Percentiles rank a stretch among this genome's conserved stretches.
Conservation (phyloP, 1,139 yeast species). For the Debaryomyces sp. region DNA sequence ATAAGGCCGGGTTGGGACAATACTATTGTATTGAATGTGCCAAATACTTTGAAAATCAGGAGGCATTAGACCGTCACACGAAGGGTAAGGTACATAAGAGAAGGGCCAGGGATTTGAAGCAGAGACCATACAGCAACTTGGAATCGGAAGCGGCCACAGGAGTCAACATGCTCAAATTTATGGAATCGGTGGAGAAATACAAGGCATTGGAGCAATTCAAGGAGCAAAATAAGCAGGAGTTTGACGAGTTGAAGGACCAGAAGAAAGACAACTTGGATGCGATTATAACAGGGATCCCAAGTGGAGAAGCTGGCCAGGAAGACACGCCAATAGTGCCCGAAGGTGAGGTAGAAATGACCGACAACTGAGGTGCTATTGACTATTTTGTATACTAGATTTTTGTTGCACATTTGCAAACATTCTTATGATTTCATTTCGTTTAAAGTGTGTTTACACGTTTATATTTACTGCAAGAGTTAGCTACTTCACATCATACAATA, state of each 20-base stretch:
- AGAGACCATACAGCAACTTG: conserved; percentile 80
- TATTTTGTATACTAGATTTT: conserved; percentile 5
- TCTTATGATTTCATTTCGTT: conserved; percentile 6
- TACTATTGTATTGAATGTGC: conserved; percentile 94
- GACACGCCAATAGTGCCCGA: conserved; percentile 11
- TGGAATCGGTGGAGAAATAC: conserved; percentile 61
- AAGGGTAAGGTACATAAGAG: conserved; percentile 83
- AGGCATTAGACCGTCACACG: conserved; percentile 71
- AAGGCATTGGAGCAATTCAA: conserved; percentile 44
- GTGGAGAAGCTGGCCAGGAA: conserved; percentile 19
- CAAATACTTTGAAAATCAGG: conserved; percentile 81
- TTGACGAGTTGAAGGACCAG: conserved; percentile 37
- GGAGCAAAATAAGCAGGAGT: conserved; percentile 40
- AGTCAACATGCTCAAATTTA: conserved; percentile 64
- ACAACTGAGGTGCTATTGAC: conserved; percentile 7
- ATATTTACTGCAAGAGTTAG: conserved; percentile 4
- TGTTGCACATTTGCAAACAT: neutral
- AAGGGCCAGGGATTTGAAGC: conserved; percentile 72
- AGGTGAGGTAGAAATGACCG: conserved; percentile 24
- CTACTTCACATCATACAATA: neutral
- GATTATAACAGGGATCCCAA: conserved; percentile 38
- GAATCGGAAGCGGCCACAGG: conserved; percentile 95
- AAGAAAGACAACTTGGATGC: conserved; percentile 47
- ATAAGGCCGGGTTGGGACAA: conserved; percentile 92
- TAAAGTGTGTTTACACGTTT: conserved; percentile 1